Percentiles rank a stretch among this genome's conserved stretches.
These are phyloP conservation scores for Hypoxylon sp. DNA, from an alignment of 2,329 filamentous ascomycete genomes.

Conservation along the genomic window DNA sequence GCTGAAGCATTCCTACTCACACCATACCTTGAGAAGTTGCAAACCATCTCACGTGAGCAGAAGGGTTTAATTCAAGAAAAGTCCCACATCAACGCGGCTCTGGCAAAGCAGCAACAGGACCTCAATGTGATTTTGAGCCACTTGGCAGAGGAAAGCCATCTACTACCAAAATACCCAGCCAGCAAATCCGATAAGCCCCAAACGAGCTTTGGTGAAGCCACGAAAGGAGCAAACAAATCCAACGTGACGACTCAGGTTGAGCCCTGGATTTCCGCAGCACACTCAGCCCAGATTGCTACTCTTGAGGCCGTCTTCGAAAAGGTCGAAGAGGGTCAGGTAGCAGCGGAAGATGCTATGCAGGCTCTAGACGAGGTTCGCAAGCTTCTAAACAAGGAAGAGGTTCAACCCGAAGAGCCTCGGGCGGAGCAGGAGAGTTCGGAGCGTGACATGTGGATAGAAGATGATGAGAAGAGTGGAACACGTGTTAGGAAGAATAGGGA, in stretches of 20 bases:
- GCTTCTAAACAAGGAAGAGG: constrained; percentile 58
- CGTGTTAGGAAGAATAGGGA: constrained; percentile 46
- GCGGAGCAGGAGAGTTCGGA: constrained; percentile 53
- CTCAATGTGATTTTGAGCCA: constrained; percentile 66
- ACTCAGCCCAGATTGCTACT: constrained; percentile 71
- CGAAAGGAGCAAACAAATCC: constrained; percentile 57
- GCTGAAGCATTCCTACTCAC: constrained; percentile 63
- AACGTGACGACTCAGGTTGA: constrained; percentile 61
- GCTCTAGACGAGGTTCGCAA: constrained; percentile 65
- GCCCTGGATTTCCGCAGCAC: constrained; percentile 73
- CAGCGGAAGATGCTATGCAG: constrained; percentile 67
- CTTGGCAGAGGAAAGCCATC: constrained; percentile 73
- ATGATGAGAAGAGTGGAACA: constrained; percentile 43
- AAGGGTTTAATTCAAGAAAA: constrained; percentile 72
- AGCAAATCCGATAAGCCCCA: constrained; percentile 56
- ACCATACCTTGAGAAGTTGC: constrained; percentile 70
- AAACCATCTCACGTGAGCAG: constrained; percentile 69
- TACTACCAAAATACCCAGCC: constrained; percentile 68
- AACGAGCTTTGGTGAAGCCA: constrained; percentile 63
- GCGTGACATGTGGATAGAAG: constrained; percentile 40
- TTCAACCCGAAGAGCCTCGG: constrained; percentile 45
- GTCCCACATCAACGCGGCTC: constrained; percentile 66
- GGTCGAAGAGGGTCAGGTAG: constrained; percentile 71
- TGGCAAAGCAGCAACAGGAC: constrained; percentile 68
- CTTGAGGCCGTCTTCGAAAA: constrained; percentile 72